Evolutionary conservation across 179 eudicot genomes (phyloP), one percentile per base, ranked within the genome.

Genomic region (Beta lomatogona): DNA sequence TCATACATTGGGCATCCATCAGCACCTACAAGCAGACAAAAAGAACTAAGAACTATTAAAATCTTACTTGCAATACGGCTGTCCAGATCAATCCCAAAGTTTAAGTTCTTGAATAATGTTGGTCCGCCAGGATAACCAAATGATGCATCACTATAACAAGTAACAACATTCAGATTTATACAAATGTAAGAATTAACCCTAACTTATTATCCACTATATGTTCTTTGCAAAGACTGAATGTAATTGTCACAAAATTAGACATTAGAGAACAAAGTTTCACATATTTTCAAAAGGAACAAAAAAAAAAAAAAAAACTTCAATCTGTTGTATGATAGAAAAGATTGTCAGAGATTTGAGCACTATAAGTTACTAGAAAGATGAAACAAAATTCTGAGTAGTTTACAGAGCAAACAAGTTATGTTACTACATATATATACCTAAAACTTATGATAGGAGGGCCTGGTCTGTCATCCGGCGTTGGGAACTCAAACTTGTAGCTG

Each of bases 111-210:
- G 86, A 97, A 97, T 89, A 97, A 82, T 46, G 83, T 16, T 10
- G 99, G 98, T n/a, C 99, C 99, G 64, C 99, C 99, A 77, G 99
- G 90, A 88, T 96, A 96, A 44, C 93, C 99, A 88, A 96, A 96
- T 10, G 99, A 94, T 74, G 99, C 98, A 86, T 94, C 99, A 87
- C 99, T 96, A 48, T 48, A 48, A 48, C 52, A 48, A 36, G 97
- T 83, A 86, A 87, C 75, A 75, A 89, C 61, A 78, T 78, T 59
- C 16, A 64, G 73, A 19, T 54, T 69, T 68, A 52, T 76, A 84
- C 71, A 45, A 67, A 9, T 64, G 71, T 70, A 21, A 12, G 28
- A 44, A 72, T 11, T n/a, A 46, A 55, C 41, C 52, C 22, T n/a
- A 36, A 46, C 25, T 60, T 31, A n/a, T 22, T 13, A n/a, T 45